Conservation (phyloP, 2,329 filamentous ascomycete genomes). For the Chalaropsis thielavioides region DNA sequence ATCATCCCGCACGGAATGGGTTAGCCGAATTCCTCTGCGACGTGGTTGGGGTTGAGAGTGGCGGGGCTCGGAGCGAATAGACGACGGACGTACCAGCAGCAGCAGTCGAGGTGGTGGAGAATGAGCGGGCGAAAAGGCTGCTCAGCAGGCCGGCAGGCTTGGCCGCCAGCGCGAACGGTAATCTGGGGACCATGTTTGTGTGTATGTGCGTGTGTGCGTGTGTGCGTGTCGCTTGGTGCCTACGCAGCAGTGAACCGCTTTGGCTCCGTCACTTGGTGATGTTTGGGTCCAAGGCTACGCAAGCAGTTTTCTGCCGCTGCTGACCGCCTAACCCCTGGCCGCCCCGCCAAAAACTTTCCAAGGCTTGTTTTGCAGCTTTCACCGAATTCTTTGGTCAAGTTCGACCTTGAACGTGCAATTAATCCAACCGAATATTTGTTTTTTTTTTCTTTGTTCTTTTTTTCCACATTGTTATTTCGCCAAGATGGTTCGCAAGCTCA, state of each 20-base stretch:
- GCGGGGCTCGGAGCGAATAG: neutral
- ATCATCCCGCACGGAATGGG: neutral
- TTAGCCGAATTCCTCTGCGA: neutral
- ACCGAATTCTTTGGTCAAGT: neutral
- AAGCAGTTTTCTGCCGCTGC: conserved; percentile 9
- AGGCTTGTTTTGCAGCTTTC: neutral
- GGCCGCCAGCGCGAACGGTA: conserved; percentile 3
- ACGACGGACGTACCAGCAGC: conserved; percentile 6
- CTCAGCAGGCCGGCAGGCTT: conserved; percentile 10
- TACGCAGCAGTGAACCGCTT: neutral
- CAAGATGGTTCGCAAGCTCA: conserved; percentile 86
- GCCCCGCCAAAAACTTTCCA: conserved; percentile 18
- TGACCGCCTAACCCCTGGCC: conserved; percentile 9
- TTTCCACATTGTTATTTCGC: neutral
- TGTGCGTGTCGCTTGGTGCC: neutral
- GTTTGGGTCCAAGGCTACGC: neutral
- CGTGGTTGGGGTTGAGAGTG: neutral
- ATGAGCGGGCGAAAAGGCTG: conserved; percentile 12
- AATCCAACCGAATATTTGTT: neutral
- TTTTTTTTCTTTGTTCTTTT: neutral
- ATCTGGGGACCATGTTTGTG: conserved; percentile 7
- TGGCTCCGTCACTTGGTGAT: neutral
- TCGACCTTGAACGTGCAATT: neutral
- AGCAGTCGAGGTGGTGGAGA: neutral
- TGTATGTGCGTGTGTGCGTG: neutral